phyloP scores from a whole-genome alignment of 768 basidiomycete genomes.

The Pulveroboletus sp. region DNA sequence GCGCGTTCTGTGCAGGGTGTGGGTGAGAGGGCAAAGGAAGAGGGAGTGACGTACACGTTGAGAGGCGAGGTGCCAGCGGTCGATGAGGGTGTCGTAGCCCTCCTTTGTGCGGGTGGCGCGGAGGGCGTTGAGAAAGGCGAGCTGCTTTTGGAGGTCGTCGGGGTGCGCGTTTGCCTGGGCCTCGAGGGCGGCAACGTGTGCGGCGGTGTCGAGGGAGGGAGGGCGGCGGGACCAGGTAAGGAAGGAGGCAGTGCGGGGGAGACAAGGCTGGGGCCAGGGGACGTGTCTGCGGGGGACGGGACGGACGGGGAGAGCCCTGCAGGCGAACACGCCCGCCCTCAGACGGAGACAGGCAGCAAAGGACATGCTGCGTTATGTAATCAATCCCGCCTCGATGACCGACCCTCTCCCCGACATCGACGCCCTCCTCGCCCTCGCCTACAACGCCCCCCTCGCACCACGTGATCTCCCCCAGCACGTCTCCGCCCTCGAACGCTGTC shows the following conservation, averaged over 20 bases:
- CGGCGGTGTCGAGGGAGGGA: conserved; percentile 63
- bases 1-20: conserved; percentile 51
- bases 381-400: conserved; percentile 23
- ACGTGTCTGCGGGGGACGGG: conserved; percentile 26
- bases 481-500: conserved; percentile 49
- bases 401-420: conserved; percentile 54
- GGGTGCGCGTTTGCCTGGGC: conserved; percentile 74
- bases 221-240: conserved; percentile 32
- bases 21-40: conserved; percentile 1
- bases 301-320: not conserved
- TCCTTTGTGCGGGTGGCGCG: conserved; percentile 59
- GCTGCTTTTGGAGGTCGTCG: conserved; percentile 63
- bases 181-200: conserved; percentile 68
- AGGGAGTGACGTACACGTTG: conserved; percentile 62
- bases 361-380: conserved; percentile 29
- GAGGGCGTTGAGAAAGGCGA: conserved; percentile 66
- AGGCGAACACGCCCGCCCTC: not conserved
- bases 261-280: conserved; percentile 26
- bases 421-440: conserved; percentile 55
- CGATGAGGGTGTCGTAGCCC: conserved; percentile 69
- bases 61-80: conserved; percentile 78
- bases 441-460: conserved; percentile 54
- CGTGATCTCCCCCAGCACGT: conserved; percentile 49
- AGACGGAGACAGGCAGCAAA: conserved; percentile 6
- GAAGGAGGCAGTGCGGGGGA: conserved; percentile 26